These are phyloP conservation scores for Histomonas meleagridis DNA, from an alignment of 208 protist species.

Conservation along the genomic window DNA sequence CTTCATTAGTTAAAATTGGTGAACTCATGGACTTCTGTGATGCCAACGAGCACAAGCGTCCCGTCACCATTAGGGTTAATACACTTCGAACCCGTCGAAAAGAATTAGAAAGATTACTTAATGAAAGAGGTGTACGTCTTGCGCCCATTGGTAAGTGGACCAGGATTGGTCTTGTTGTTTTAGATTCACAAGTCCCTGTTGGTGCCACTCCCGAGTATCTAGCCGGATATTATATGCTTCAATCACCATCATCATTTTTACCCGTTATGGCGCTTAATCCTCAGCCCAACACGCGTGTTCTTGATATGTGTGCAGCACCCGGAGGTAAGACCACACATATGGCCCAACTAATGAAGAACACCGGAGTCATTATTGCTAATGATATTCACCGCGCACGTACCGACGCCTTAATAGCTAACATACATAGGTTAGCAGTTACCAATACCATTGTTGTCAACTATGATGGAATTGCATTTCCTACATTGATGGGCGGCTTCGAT, in stretches of 20 bases:
- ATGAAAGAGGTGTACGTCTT: background rate
- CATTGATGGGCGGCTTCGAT: constrained; percentile 58
- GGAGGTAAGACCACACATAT: constrained; percentile 97
- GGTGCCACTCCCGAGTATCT: constrained; percentile 96
- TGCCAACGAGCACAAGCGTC: background rate
- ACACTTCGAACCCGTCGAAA: background rate
- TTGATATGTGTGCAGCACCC: constrained; percentile 94
- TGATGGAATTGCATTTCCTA: constrained; percentile 37
- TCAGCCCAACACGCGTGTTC: constrained; percentile 69
- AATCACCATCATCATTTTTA: constrained; percentile 89
- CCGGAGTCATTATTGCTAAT: constrained; percentile 89
- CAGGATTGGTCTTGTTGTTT: background rate
- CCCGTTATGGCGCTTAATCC: constrained; percentile 87
- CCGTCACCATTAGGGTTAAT: background rate
- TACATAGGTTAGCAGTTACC: constrained; percentile 77
- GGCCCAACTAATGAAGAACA: constrained; percentile 87
- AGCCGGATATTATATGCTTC: constrained; percentile 93
- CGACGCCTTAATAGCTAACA: constrained; percentile 83
- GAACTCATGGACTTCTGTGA: background rate
- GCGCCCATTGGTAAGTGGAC: background rate
- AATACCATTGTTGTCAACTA: constrained; percentile 60
- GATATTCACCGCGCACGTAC: constrained; percentile 79
- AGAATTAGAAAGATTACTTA: background rate
- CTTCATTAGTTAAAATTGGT: background rate
- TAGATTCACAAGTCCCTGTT: constrained; percentile 42